Evolutionary conservation across 305 asterid genomes (phyloP), one percentile per base, ranked within the genome.

Genomic region (Fraxinus xanthoxyloides): DNA sequence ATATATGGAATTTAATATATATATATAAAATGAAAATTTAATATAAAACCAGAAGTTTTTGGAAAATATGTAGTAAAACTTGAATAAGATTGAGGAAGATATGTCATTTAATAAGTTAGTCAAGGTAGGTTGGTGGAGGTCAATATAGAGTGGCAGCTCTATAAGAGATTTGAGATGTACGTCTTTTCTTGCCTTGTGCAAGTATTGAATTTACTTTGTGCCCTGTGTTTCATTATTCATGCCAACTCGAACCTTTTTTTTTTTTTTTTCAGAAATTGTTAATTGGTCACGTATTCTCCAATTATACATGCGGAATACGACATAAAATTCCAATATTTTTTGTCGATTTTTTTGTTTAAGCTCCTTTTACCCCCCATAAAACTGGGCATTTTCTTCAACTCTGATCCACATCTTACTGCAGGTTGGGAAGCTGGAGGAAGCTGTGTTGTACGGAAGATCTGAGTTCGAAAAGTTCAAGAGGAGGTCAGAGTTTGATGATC

Each of bases 401-500:
- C 83, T 81, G 48, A 78, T 65, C 75, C 86, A 76, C 13, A 28
- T 75, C 81, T 76, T 3, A 54, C 77, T 80, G 82, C 89, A 93
- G 99, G 90, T 77, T 77, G 92, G 91, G 54, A 89, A 87, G 85
- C 89, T 90, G 70, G 94, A 90, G 83, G 98, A 95, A 79, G 95
- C 97, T 84, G 88, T 93, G 81, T 15, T 36, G 73, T 90, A 91
- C 63, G 97, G 96, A 76, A 86, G 96, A 89, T 86, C 86, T 67
- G 93, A 92, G 69, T 94, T 95, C 63, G 89, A 86, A 76, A 94
- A 91, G 90, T 91, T 94, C 87, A 86, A 88, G 80, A 85, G 88
- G 46, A 79, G 80, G 75, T 83, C 92, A 34, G 92, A 88, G 76
- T 88, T 83, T 82, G 91, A 87, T 74, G 95, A 91, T 78, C 89